phyloP scores from a whole-genome alignment of 2,329 filamentous ascomycete species.

The Clonostachys sp. region DNA sequence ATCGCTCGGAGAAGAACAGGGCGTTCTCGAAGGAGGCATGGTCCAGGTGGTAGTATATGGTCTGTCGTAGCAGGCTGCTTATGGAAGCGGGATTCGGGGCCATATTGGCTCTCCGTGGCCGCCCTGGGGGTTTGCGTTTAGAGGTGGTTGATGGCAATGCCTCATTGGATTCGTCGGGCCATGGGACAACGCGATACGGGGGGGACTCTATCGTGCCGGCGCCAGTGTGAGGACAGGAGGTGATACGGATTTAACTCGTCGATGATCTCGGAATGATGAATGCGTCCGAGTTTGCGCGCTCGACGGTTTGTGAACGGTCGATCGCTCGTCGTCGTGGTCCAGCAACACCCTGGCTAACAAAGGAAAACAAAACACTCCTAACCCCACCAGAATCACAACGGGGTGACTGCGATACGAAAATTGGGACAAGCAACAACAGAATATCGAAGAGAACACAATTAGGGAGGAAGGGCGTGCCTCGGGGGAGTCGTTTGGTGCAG shows the following conservation, averaged over 20 bases:
- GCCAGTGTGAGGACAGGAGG: no score
- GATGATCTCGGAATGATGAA: no score
- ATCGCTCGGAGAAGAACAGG: slow-evolving; percentile 85
- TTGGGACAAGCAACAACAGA: background rate
- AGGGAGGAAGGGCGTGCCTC: no score
- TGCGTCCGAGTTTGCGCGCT: no score
- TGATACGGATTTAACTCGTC: no score
- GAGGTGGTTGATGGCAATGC: slow-evolving; percentile 1
- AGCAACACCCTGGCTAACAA: no score
- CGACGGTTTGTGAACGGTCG: no score
- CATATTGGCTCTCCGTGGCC: slow-evolving; percentile 28
- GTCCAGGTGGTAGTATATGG: slow-evolving; percentile 72
- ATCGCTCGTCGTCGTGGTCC: background rate
- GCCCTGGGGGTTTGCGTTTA: background rate
- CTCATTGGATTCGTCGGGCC: slow-evolving; percentile 4
- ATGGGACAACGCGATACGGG: slow-evolving; percentile 1
- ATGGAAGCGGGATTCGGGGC: slow-evolving; percentile 46
- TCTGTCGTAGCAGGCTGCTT: slow-evolving; percentile 50
- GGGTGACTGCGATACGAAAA: background rate
- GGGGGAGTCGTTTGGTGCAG: no score
- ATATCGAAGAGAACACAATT: no score
- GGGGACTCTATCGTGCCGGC: no score
- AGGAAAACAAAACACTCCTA: background rate
- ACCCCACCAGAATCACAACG: background rate
- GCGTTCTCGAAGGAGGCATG: slow-evolving; percentile 87